Percentiles rank a stretch among this genome's conserved stretches.
phyloP scores from a whole-genome alignment of 2,329 filamentous ascomycete species.

The Thermomyces lanuginosus region DNA sequence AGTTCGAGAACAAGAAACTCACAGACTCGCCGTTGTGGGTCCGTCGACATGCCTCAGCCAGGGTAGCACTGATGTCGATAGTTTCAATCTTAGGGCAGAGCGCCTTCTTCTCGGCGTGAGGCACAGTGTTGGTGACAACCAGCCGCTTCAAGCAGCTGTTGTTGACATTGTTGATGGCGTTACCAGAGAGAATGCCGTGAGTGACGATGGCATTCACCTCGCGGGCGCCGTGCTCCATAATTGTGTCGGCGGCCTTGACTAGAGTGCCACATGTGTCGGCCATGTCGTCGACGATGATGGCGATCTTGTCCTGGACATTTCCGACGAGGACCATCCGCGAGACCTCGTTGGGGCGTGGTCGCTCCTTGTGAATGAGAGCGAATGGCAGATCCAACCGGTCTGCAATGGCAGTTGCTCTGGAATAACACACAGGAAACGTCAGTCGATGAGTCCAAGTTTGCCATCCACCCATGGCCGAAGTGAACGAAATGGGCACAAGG shows the following conservation, averaged over 20 bases:
- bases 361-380: constrained; percentile 93
- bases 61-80: constrained; percentile 77
- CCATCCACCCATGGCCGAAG: neutral
- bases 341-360: constrained; percentile 77
- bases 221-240: constrained; percentile 71
- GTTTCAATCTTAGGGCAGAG: constrained; percentile 67
- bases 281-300: constrained; percentile 96
- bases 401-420: constrained; percentile 72
- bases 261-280: constrained; percentile 86
- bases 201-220: constrained; percentile 91
- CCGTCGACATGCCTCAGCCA: constrained; percentile 33
- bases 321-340: constrained; percentile 93
- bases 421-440: neutral
- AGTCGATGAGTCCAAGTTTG: neutral
- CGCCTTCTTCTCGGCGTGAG: constrained; percentile 63
- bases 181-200: constrained; percentile 77
- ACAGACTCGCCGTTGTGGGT: constrained; percentile 38
- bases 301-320: constrained; percentile 76
- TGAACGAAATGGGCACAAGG: neutral
- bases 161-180: constrained; percentile 75
- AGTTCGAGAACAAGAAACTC: constrained; percentile 35
- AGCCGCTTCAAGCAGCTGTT: constrained; percentile 58
- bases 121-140: constrained; percentile 82
- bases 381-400: constrained; percentile 82
- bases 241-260: constrained; percentile 73